phyloP scores from a whole-genome alignment of 345 rosid genomes.

The Toxicodendron radicans region DNA sequence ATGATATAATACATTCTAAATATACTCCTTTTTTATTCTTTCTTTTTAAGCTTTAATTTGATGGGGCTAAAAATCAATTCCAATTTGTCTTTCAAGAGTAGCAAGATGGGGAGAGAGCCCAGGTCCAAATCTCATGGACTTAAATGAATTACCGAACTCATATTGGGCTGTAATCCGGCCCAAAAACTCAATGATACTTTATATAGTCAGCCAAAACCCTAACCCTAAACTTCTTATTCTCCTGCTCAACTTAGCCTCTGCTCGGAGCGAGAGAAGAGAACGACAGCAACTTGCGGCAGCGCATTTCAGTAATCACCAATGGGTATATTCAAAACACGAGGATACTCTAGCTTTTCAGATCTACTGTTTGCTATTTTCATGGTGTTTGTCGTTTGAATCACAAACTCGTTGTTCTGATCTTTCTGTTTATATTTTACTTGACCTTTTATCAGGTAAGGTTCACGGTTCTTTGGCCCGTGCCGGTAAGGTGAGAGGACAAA shows the following conservation, averaged over 20 bases:
- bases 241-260: background rate
- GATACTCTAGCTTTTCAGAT: background rate
- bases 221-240: background rate
- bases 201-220: conserved; percentile 17
- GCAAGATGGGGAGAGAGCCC: too few species aligned
- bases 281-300: background rate
- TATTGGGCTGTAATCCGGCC: background rate
- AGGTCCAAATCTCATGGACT: too few species aligned
- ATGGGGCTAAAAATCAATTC: too few species aligned
- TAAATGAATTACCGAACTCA: too few species aligned
- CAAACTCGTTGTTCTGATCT: background rate
- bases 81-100: too few species aligned
- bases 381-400: background rate
- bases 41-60: too few species aligned
- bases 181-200: background rate
- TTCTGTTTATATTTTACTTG: background rate
- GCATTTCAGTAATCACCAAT: background rate
- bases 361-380: background rate
- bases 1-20: too few species aligned
- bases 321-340: background rate
- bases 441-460: too few species aligned
- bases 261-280: background rate
- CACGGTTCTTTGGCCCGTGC: conserved; percentile 91
- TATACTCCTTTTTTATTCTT: too few species aligned
- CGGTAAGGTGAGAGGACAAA: conserved; percentile 80